A percentile compares a stretch with the other conserved stretches of the same genome.
Evolutionary conservation across 495 filamentous ascomycete species (phyloP).

Genomic region (Pseudevernia furfuracea): DNA sequence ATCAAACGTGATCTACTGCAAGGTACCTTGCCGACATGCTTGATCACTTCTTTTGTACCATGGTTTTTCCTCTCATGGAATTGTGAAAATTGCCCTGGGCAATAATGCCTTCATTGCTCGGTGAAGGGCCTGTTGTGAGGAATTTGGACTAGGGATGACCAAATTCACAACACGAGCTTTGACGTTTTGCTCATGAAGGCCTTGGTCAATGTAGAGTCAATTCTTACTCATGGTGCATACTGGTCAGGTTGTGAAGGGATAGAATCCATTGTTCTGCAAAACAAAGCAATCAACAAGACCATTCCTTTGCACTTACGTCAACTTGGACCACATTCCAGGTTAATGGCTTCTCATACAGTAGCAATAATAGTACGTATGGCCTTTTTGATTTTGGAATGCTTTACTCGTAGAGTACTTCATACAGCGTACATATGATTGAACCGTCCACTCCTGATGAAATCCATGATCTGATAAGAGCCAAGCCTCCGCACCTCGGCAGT

Average conservation of each 20-base stretch:
- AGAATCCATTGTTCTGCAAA: neutral
- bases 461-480: too few species aligned
- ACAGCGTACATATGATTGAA: too few species aligned
- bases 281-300: too few species aligned
- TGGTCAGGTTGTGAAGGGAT: neutral
- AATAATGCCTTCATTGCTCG: neutral
- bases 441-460: too few species aligned
- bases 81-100: neutral
- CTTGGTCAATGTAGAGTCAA: neutral
- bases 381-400: too few species aligned
- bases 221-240: neutral
- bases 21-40: slow-evolving; percentile 4
- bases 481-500: neutral
- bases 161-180: neutral
- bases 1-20: slow-evolving; percentile 14
- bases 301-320: too few species aligned
- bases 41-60: neutral
- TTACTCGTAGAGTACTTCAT: too few species aligned
- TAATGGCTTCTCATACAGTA: too few species aligned
- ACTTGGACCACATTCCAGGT: too few species aligned
- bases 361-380: too few species aligned
- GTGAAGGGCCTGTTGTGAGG: too few species aligned
- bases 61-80: neutral
- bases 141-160: neutral
- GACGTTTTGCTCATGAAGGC: neutral